Percentiles rank a stretch among this genome's conserved stretches.
phyloP scores from a whole-genome alignment of 73 alveolate genomes.

The Strombidium stylifer region DNA sequence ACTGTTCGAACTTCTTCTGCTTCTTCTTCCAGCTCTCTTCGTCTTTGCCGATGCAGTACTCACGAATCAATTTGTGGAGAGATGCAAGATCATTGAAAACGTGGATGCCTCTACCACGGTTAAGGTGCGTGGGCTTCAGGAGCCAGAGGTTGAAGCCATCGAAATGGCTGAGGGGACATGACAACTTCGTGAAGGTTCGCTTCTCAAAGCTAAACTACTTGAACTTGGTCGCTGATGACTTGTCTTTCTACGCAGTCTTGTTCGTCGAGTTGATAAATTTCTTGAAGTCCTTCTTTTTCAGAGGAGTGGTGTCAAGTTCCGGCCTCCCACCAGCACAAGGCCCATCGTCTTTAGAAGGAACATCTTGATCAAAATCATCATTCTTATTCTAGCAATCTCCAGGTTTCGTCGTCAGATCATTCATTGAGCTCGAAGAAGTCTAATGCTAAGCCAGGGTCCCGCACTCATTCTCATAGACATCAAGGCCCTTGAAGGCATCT shows the following conservation, averaged over 20 bases:
- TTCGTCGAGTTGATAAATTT: not conserved
- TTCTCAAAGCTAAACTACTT: constrained; percentile 40
- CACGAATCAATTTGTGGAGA: constrained; percentile 33
- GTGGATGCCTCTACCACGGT: constrained; percentile 87
- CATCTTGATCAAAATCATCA: no score
- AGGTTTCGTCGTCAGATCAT: no score
- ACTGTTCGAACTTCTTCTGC: not conserved
- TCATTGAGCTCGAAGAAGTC: no score
- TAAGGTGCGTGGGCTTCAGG: constrained; percentile 75
- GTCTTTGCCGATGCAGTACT: constrained; percentile 56
- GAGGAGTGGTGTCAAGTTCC: no score
- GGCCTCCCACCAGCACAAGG: no score
- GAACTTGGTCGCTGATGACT: constrained; percentile 1
- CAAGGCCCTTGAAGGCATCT: not conserved
- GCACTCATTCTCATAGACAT: not conserved
- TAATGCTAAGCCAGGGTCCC: no score
- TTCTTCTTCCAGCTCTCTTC: constrained; percentile 32
- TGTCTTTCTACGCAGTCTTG: not conserved
- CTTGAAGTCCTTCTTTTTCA: no score
- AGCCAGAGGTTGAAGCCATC: constrained; percentile 56
- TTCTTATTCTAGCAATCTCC: no score
- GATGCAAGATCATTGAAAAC: constrained; percentile 60
- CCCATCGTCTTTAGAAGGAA: no score
- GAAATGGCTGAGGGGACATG: constrained; percentile 40
- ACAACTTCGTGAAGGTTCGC: not conserved